Percentiles rank a stretch among this genome's conserved stretches.
Conservation (phyloP, 164 flowering plant species). For the Stephania cephalantha region DNA sequence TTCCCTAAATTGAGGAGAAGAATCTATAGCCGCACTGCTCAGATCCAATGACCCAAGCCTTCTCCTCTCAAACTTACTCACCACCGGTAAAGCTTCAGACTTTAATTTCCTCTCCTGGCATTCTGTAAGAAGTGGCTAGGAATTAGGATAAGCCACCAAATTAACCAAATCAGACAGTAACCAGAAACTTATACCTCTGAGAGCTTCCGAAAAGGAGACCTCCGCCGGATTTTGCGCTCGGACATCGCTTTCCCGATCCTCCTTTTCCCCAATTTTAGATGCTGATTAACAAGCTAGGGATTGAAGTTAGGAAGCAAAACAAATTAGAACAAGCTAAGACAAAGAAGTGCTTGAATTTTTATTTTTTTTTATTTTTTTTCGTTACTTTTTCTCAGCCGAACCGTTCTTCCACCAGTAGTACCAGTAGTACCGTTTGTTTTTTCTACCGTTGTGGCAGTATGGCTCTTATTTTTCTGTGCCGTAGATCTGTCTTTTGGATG, state of each 20-base stretch:
- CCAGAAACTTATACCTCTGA: constrained; percentile 44
- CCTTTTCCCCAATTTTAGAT: constrained; percentile 9
- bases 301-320: constrained; percentile 7
- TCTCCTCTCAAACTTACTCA: constrained; percentile 38
- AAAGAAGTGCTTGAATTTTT: not conserved
- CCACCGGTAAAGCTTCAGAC: constrained; percentile 35
- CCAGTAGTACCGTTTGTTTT: constrained; percentile 36
- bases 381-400: constrained; percentile 3
- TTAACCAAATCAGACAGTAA: not conserved
- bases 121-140: constrained; percentile 27
- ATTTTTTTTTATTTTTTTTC: not conserved
- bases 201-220: constrained; percentile 64
- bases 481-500: constrained; percentile 28
- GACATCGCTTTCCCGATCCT: constrained; percentile 25
- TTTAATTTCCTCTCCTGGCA: constrained; percentile 61
- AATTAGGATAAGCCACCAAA: not conserved
- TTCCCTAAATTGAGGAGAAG: constrained; percentile 53
- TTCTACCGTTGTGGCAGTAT: constrained; percentile 19
- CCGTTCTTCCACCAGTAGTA: constrained; percentile 7
- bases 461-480: constrained; percentile 13
- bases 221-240: constrained; percentile 43
- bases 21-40: constrained; percentile 26
- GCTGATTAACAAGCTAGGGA: not conserved
- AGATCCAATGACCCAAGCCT: constrained; percentile 75
- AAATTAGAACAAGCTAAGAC: constrained; percentile 10